phyloP scores from a whole-genome alignment of 2,329 filamentous ascomycete genomes.

The Botrytis tulipae region DNA sequence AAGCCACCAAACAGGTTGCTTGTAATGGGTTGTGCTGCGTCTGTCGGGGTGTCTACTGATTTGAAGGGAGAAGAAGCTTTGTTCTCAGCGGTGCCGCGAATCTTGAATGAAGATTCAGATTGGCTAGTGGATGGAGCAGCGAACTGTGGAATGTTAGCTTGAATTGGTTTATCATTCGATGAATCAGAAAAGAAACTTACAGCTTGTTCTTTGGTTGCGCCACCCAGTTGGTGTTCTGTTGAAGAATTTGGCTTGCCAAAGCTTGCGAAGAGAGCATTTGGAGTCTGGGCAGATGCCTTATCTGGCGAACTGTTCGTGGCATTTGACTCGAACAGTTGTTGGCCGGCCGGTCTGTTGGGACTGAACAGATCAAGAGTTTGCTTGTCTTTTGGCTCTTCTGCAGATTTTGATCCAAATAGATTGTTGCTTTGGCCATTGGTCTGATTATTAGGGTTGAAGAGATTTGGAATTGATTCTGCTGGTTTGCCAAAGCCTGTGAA shows the following conservation, averaged over 20 bases:
- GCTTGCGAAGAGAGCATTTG: conserved; percentile 5
- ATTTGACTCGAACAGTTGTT: conserved; percentile 5
- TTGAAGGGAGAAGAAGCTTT: conserved; percentile 25
- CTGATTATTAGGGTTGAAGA: conserved; percentile 10
- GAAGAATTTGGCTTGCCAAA: conserved; percentile 4
- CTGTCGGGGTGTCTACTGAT: conserved; percentile 23
- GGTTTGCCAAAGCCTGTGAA: not conserved
- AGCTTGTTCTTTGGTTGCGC: not conserved
- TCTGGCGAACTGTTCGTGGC: not conserved
- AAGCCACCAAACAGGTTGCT: conserved; percentile 26
- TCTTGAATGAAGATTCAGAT: conserved; percentile 1
- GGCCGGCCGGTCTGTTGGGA: not conserved
- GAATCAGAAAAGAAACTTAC: not conserved
- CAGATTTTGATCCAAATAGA: conserved; percentile 4
- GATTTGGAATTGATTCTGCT: conserved; percentile 5
- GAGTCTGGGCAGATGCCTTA: not conserved
- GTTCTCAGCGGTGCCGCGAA: conserved; percentile 9
- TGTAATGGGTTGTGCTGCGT: conserved; percentile 25
- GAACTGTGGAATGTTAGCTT: not conserved
- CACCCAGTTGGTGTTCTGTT: not conserved
- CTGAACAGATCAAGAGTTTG: conserved; percentile 1
- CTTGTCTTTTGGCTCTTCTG: conserved; percentile 11
- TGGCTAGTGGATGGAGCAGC: not conserved
- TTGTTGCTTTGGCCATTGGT: conserved; percentile 7
- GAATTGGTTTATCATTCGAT: not conserved